A percentile compares a stretch with the other conserved stretches of the same genome.
phyloP scores from a whole-genome alignment of 2,329 filamentous ascomycete species.

The Nannizziopsis barbatae region DNA sequence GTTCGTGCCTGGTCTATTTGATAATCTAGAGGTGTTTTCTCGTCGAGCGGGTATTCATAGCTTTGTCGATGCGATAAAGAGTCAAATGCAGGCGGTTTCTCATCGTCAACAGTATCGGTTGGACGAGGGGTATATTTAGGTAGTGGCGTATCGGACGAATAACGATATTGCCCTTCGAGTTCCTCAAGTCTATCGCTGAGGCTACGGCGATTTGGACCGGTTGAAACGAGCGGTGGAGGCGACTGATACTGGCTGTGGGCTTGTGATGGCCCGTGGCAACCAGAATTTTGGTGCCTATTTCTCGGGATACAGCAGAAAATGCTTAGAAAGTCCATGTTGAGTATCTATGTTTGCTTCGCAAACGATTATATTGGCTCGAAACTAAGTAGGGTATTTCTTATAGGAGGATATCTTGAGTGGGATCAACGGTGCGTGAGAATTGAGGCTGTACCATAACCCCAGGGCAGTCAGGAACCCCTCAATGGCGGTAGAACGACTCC shows the following conservation, averaged over 20 bases:
- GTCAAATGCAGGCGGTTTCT: conserved; percentile 30
- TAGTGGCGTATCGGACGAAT: conserved; percentile 27
- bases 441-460: too few relatives aligned
- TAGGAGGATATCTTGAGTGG: too few relatives aligned
- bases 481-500: too few relatives aligned
- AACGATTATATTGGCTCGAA: background rate
- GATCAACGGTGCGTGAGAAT: too few relatives aligned
- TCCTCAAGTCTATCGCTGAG: conserved; percentile 6
- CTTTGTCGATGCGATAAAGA: conserved; percentile 13
- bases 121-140: conserved; percentile 34
- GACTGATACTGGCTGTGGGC: conserved; percentile 5
- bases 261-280: background rate
- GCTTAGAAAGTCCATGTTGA: background rate
- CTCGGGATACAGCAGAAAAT: conserved; percentile 11
- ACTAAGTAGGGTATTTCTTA: too few relatives aligned
- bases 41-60: conserved; percentile 18
- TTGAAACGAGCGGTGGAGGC: background rate
- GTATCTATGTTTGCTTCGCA: background rate
- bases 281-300: conserved; percentile 9
- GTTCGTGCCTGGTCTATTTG: conserved; percentile 13
- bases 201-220: conserved; percentile 1
- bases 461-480: too few relatives aligned
- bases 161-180: conserved; percentile 21
- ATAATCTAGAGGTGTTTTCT: conserved; percentile 25
- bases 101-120: conserved; percentile 23